Base-by-base conservation (phyloP, 2,329 filamentous ascomycete genomes). In the Cladosporium halotolerans region DNA sequence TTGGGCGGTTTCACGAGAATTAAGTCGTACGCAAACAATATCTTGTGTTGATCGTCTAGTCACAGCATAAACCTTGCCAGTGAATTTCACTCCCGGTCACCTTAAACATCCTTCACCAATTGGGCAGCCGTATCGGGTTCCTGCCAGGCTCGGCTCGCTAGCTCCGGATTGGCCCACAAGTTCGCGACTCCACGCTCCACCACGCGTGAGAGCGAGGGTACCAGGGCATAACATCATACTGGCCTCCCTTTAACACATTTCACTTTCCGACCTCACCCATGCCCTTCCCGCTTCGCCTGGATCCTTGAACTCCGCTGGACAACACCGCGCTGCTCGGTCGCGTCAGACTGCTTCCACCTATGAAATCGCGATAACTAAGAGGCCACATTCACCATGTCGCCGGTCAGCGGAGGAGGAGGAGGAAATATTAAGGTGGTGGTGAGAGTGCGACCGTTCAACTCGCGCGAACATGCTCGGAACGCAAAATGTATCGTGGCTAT, bases 351-450 rank as follows among this genome's bases (percentile, higher is more conserved):
- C 23, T 18, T n/a, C 51, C 44, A 54, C 32, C 19, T 49, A 57
- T 57, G 55, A 41, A 41, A 46, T 55, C 52, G 55, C 58, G 14
- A 56, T 59, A 59, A 39, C 14, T 46, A 50, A 40, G 39, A 50
- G 23, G 23, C 40, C 23, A 36, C 40, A 40, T 34, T 51, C 45
- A 54, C 41, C 11, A 54, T 54, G 52, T 34, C 52, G 33, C 43
- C 52, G 4, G 46, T 49, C 45, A 54, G 52, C 50, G 58, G 58
- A 44, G 79, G 81, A 63, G 88, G 88, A 67, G 90, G 88, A 75
- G 91, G 93, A 69, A 99, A 99, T 70, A 99, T 99, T 73, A 99
- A 99, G 85, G 93, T 99, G 76, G 93, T 99, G 79, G 93, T 99
- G 78, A 84, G 93, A 76, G 85, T 88, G 65, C 84, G 93, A 70